These are phyloP conservation scores for Tetrapisispora arboricola DNA, from an alignment of 805 yeast species.

Conservation along the genomic window DNA sequence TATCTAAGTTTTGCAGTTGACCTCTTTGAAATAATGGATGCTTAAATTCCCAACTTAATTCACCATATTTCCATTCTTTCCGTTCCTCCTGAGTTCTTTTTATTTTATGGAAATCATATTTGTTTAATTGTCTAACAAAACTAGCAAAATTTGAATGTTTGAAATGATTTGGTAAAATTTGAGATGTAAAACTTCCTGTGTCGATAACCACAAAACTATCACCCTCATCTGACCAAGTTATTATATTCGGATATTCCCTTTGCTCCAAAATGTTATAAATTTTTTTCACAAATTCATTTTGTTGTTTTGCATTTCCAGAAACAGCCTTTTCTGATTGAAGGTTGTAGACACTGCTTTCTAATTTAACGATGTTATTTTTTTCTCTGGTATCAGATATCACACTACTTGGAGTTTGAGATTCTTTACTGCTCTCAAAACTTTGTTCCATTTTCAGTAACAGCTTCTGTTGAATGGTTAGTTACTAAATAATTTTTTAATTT, in stretches of 20 bases:
- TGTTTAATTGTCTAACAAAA: slow-evolving; percentile 90
- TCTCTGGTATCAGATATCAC: not conserved
- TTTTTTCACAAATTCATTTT: slow-evolving; percentile 67
- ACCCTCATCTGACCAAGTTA: slow-evolving; percentile 79
- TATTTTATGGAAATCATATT: slow-evolving; percentile 95
- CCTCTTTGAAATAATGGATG: slow-evolving; percentile 80
- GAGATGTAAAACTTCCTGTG: slow-evolving; percentile 82
- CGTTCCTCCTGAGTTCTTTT: slow-evolving; percentile 59
- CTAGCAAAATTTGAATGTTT: slow-evolving; percentile 92
- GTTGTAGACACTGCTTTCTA: not conserved
- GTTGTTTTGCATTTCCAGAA: slow-evolving; percentile 1
- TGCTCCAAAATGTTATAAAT: slow-evolving; percentile 77
- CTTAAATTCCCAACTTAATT: slow-evolving; percentile 86
- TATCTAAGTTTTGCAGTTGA: slow-evolving; percentile 70
- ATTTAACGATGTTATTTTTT: not conserved
- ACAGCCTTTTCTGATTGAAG: not conserved
- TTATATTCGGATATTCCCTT: slow-evolving; percentile 62
- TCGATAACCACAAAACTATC: slow-evolving; percentile 83
- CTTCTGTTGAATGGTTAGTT: too few species aligned
- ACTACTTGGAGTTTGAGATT: not conserved
- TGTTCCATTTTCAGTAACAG: too few species aligned
- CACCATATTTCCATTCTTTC: slow-evolving; percentile 48
- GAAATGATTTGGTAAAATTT: slow-evolving; percentile 83
- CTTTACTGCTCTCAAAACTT: not conserved
- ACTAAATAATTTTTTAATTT: too few species aligned